phyloP scores from a whole-genome alignment of 768 basidiomycete genomes.

The Obba rivulosa region DNA sequence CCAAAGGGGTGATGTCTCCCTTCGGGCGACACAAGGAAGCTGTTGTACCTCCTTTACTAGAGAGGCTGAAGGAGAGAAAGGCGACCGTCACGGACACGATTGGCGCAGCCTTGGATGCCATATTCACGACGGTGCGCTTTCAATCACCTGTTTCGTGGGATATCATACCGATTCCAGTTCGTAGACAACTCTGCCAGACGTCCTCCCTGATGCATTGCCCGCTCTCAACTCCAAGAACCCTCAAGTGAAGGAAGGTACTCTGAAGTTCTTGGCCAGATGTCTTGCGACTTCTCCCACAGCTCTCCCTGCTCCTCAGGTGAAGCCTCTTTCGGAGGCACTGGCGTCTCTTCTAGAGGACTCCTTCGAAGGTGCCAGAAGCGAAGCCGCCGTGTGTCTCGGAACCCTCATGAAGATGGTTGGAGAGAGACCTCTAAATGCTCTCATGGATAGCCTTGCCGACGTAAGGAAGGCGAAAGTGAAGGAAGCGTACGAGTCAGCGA shows the following conservation, averaged over 20 bases:
- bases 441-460: slow-evolving; percentile 82
- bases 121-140: slow-evolving; percentile 74
- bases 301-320: slow-evolving; percentile 71
- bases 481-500: slow-evolving; percentile 87
- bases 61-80: slow-evolving; percentile 92
- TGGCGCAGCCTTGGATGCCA: slow-evolving; percentile 81
- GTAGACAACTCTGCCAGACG: slow-evolving; percentile 75
- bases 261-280: slow-evolving; percentile 81
- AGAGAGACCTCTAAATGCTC: slow-evolving; percentile 82
- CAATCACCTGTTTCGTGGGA: slow-evolving; percentile 2
- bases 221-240: slow-evolving; percentile 89
- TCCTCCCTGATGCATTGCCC: slow-evolving; percentile 75
- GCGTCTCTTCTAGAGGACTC: slow-evolving; percentile 79
- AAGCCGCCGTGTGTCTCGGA: slow-evolving; percentile 86
- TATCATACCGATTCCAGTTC: slow-evolving; percentile 7
- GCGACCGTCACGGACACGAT: slow-evolving; percentile 85
- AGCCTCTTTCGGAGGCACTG: slow-evolving; percentile 73
- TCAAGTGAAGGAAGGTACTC: slow-evolving; percentile 89
- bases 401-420: slow-evolving; percentile 96
- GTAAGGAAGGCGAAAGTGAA: slow-evolving; percentile 88
- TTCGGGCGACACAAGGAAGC: slow-evolving; percentile 73
- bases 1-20: slow-evolving; percentile 68
- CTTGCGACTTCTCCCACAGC: slow-evolving; percentile 66
- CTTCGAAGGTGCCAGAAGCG: slow-evolving; percentile 81
- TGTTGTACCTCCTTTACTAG: slow-evolving; percentile 74